These are phyloP conservation scores for Phytophthora capsici DNA, from an alignment of 352 stramenopile species.

Conservation along the genomic window DNA sequence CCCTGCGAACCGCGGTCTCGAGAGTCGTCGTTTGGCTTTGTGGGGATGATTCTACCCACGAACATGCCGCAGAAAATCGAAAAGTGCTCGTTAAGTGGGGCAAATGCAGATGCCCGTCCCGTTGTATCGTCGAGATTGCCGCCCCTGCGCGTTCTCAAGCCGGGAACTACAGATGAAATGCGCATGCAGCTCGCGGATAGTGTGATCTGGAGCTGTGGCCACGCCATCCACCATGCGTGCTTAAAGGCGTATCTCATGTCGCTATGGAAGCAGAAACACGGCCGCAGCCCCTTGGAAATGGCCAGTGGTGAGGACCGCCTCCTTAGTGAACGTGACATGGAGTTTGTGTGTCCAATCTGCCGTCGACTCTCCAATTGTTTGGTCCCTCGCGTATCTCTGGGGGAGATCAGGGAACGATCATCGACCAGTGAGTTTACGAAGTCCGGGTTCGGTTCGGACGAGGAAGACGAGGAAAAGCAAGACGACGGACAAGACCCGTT, in stretches of 20 bases:
- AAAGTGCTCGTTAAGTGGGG: slow-evolving; percentile 2
- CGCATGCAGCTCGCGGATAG: slow-evolving; percentile 49
- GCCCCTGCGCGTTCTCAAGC: slow-evolving; percentile 36
- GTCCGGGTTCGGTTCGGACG: slow-evolving; percentile 28
- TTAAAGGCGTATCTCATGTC: slow-evolving; percentile 76
- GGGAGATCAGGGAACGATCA: slow-evolving; percentile 15
- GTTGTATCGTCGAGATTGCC: slow-evolving; percentile 26
- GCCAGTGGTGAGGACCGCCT: slow-evolving; percentile 63
- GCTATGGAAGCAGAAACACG: slow-evolving; percentile 67
- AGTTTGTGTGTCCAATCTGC: slow-evolving; percentile 85
- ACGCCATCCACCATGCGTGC: slow-evolving; percentile 72
- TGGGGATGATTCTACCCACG: slow-evolving; percentile 76
- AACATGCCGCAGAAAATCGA: slow-evolving; percentile 52
- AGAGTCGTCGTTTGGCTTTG: slow-evolving; percentile 66
- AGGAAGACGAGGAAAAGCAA: slow-evolving; percentile 50
- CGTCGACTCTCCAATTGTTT: slow-evolving; percentile 79
- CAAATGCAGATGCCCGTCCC: slow-evolving; percentile 11
- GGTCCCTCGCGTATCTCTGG: slow-evolving; percentile 49
- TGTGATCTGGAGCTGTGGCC: slow-evolving; percentile 75
- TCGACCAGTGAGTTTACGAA: slow-evolving; percentile 20
- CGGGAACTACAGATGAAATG: slow-evolving; percentile 38
- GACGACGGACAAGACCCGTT: slow-evolving; percentile 46
- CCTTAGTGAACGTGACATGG: slow-evolving; percentile 67
- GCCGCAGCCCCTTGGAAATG: slow-evolving; percentile 49
- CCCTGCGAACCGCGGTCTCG: slow-evolving; percentile 49